Base-by-base conservation (phyloP, 768 basidiomycete species). In the Auriscalpium vulgare region DNA sequence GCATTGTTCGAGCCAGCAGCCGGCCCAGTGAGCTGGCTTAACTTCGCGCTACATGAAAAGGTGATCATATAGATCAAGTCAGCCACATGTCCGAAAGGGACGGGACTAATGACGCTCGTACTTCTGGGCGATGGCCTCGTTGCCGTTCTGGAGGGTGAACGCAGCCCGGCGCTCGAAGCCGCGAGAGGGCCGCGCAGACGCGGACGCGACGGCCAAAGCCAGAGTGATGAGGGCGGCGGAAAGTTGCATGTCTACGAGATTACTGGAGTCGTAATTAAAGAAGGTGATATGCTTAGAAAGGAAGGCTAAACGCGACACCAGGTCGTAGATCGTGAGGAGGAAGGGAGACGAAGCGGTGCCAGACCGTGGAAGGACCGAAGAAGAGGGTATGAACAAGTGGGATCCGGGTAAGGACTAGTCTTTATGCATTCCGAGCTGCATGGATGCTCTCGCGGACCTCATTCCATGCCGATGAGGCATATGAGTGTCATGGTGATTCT, bases 21-120 rank as follows among this genome's bases (percentile, higher is more conserved):
- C 80, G 40, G 74, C 62, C 49, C 23, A 70, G n/a, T 75, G 29
- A 86, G 74, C 9, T 63, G 65, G 16, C 73, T 69, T 66, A 85
- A 85, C 62, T 82, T 68, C 44, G 50, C 50, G 59, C 66, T 67
- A 59, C 21, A n/a, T n/a, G n/a, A 21, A 29, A 55, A 17, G 49
- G 17, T 21, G 21, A 21, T 21, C 21, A 21, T 1, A 21, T 3
- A 1, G 21, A 59, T 47, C 43, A 37, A 38, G 9, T 37, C 44
- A 21, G 54, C 55, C 37, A 56, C 51, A 34, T 51, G 17, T 46
- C 5, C 50, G 48, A 47, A n/a, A 19, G 17, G 29, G 34, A 16
- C 47, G 61, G 45, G 47, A 29, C n/a, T 19, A 9, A 17, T 10
- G 46, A 17, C 36, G 3, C n/a, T 56, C 66, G 21, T 29, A 69